Conservation (phyloP, 306 rosid genomes). For the Castanea crenata region DNA sequence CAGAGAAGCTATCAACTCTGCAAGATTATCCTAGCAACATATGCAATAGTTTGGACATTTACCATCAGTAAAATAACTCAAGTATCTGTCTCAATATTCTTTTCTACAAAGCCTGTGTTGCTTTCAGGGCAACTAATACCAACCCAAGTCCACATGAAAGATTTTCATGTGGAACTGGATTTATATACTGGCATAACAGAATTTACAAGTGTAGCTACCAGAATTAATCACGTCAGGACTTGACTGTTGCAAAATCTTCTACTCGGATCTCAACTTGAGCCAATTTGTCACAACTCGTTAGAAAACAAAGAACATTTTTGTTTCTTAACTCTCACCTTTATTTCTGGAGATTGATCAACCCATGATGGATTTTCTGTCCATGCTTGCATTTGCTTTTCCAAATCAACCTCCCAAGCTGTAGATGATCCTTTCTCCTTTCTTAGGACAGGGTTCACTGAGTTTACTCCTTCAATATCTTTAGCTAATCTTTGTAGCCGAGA, state of each 20-base stretch:
- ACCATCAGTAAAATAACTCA: not conserved
- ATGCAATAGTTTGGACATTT: not conserved
- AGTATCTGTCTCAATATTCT: not conserved
- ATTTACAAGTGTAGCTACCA: not conserved
- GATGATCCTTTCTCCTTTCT: constrained; percentile 29
- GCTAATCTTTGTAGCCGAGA: constrained; percentile 62
- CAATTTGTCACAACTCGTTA: not conserved
- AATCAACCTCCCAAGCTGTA: constrained; percentile 57
- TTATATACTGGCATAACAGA: not conserved
- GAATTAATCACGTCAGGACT: not conserved
- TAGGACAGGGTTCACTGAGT: constrained; percentile 29
- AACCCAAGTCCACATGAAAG: not conserved
- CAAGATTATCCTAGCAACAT: not conserved
- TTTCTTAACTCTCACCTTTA: constrained; percentile 54
- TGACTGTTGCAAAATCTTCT: not conserved
- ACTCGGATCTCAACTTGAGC: not conserved
- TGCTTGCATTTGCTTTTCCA: constrained; percentile 74
- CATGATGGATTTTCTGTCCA: constrained; percentile 92
- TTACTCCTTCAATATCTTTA: constrained; percentile 38
- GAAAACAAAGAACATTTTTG: constrained; percentile 14
- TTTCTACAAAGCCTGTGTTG: not conserved
- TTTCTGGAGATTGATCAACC: constrained; percentile 62
- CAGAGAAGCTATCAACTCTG: constrained; percentile 16
- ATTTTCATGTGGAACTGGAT: not conserved
- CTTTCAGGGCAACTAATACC: not conserved